Evolutionary conservation across 441 rosid genomes (phyloP), one percentile per base, ranked within the genome.

Genomic region (Corymbia citriodora): DNA sequence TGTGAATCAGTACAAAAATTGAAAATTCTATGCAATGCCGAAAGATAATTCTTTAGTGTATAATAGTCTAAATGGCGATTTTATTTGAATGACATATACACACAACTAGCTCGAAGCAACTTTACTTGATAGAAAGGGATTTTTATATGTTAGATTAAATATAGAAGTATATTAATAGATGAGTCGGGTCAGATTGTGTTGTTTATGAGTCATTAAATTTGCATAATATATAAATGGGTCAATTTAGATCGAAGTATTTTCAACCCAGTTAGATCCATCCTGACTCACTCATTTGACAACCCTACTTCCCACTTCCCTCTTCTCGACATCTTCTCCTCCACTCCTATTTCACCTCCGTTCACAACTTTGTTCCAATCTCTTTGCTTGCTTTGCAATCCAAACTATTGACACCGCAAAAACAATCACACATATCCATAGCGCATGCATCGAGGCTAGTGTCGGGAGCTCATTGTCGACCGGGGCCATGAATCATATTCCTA

Each of bases 241-340:
- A 63, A 63, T 63, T 63, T 63, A 8, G 33, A 7, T 63, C 0
- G 1, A 63, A 63, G 7, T 31, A 6, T 63, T 63, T 29, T 63
- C 17, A 0, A 57, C 2, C 27, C 1, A 0, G 6, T 6, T 40
- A 40, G 45, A 55, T 10, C 27, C 61, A 55, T 19, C 61, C 5
- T 55, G 7, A 61, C 31, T 27, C 70, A 6, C 4, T 33, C 70
- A 63, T 63, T 29, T 29, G 17, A 15, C 1, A 8, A 6, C 70
- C 70, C 16, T 63, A 63, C 17, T 31, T 63, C 33, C 33, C 33
- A 29, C 1, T 63, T 13, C 1, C 70, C 70, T 63, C 70, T 29
- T 63, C 70, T 63, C 9, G 6, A 63, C 70, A 63, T 2, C 33
- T 63, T 63, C 29, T 29, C 70, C 29, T 63, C 70, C 31, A 1